A percentile compares a stretch with the other conserved stretches of the same genome.
phyloP scores from a whole-genome alignment of 805 yeast genomes.

The Helenozyma baotianmanensis region DNA sequence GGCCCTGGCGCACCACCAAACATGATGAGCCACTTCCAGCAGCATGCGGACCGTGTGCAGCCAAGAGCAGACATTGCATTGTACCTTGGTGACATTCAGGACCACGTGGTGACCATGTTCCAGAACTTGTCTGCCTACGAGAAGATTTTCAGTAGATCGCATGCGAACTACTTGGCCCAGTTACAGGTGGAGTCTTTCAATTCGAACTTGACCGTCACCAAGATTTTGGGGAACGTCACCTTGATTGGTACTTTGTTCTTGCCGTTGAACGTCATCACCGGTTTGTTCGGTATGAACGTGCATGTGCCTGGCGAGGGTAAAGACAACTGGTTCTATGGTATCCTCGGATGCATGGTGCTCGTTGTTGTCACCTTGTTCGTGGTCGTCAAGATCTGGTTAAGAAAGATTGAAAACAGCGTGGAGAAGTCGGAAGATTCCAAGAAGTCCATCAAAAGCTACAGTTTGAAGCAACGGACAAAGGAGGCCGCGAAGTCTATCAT shows the following conservation, averaged over 20 bases:
- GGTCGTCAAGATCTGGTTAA: constrained; percentile 19
- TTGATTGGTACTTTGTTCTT: constrained; percentile 84
- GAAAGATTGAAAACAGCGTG: constrained; percentile 9
- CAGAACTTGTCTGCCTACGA: constrained; percentile 87
- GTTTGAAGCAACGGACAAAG: constrained; percentile 20
- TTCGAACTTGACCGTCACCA: constrained; percentile 80
- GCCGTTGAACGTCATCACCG: constrained; percentile 86
- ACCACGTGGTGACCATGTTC: constrained; percentile 93
- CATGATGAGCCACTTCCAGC: constrained; percentile 18
- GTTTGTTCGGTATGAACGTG: constrained; percentile 96
- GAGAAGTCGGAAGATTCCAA: constrained; percentile 7
- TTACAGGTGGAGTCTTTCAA: constrained; percentile 88
- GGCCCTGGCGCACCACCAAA: constrained; percentile 29
- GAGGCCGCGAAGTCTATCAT: constrained; percentile 37
- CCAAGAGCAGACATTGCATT: constrained; percentile 91
- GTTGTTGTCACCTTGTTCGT: constrained; percentile 23
- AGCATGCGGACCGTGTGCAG: constrained; percentile 29
- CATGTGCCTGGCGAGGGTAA: constrained; percentile 61
- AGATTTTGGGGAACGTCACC: constrained; percentile 84
- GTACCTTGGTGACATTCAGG: constrained; percentile 93
- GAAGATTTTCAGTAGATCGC: constrained; percentile 88
- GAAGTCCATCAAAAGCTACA: constrained; percentile 21
- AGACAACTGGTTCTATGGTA: constrained; percentile 49
- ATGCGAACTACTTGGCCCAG: constrained; percentile 88
- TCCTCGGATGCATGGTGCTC: constrained; percentile 38